Percentiles rank a stretch among this genome's conserved stretches.
These are phyloP conservation scores for Linnemannia exigua DNA, from an alignment of 192 early-diverging fungal genomes.

Conservation along the genomic window DNA sequence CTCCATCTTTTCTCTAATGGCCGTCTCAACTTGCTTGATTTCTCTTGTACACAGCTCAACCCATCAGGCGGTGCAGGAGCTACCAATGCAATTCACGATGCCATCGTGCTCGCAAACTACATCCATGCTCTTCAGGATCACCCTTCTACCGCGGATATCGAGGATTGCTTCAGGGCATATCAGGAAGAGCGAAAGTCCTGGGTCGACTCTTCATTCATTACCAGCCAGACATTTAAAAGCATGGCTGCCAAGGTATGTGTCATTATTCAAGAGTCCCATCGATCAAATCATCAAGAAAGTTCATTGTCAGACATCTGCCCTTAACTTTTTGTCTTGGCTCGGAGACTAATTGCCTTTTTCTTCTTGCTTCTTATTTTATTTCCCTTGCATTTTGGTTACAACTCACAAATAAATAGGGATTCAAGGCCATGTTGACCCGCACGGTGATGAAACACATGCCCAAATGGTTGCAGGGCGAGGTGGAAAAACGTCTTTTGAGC, in stretches of 20 bases:
- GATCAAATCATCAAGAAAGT: too few species aligned
- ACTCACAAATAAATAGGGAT: not conserved
- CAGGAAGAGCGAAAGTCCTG: slow-evolving; percentile 4
- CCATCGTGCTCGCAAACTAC: slow-evolving; percentile 6
- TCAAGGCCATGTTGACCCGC: not conserved
- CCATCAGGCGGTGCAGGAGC: slow-evolving; percentile 7
- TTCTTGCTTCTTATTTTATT: too few species aligned
- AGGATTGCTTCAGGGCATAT: slow-evolving; percentile 3
- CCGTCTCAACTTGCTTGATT: too few species aligned
- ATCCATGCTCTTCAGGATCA: not conserved
- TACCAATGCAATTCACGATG: slow-evolving; percentile 10
- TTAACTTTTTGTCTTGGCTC: too few species aligned
- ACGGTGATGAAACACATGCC: not conserved
- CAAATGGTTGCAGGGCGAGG: not conserved
- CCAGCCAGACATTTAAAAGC: not conserved
- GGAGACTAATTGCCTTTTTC: too few species aligned
- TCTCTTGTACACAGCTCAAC: not conserved
- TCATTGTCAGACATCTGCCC: too few species aligned
- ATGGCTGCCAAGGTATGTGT: not conserved
- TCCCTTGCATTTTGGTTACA: too few species aligned
- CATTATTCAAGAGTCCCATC: too few species aligned
- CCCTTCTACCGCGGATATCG: not conserved
- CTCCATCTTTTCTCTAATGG: too few species aligned
- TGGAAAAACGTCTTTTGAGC: not conserved
- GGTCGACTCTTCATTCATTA: not conserved